Evolutionary conservation across 1,139 yeast genomes (phyloP).

Genomic region (Magnusiomyces magnusii): DNA sequence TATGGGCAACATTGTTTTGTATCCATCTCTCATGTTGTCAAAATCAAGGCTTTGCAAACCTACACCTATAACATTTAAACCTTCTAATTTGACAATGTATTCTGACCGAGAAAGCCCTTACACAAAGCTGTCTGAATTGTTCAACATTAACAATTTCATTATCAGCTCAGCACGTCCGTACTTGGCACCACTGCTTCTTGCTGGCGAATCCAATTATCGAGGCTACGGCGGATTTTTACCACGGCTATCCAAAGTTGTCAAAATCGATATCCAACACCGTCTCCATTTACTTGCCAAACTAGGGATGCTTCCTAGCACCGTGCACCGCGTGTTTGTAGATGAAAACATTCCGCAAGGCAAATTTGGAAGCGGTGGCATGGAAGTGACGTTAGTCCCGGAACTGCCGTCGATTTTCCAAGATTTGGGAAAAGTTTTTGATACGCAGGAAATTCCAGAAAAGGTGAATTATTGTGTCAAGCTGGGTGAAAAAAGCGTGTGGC

Average conservation of each 20-base stretch:
- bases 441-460: slow-evolving; percentile 47
- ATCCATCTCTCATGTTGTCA: slow-evolving; percentile 18
- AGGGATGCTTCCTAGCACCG: slow-evolving; percentile 63
- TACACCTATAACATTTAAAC: slow-evolving; percentile 36
- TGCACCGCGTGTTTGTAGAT: slow-evolving; percentile 76
- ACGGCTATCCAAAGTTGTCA: slow-evolving; percentile 39
- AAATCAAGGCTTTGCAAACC: slow-evolving; percentile 11
- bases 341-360: slow-evolving; percentile 57
- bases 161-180: slow-evolving; percentile 91
- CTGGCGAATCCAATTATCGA: slow-evolving; percentile 70
- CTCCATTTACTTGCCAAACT: slow-evolving; percentile 70
- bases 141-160: slow-evolving; percentile 87
- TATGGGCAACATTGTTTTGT: slow-evolving; percentile 29
- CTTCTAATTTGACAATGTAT: slow-evolving; percentile 39
- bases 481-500: slow-evolving; percentile 95
- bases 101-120: slow-evolving; percentile 57
- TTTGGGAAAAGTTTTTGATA: slow-evolving; percentile 65
- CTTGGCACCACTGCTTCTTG: slow-evolving; percentile 69
- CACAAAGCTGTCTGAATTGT: slow-evolving; percentile 79
- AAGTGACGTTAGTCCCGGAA: slow-evolving; percentile 88
- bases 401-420: slow-evolving; percentile 59
- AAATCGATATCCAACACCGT: slow-evolving; percentile 75
- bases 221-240: slow-evolving; percentile 43
- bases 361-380: slow-evolving; percentile 44
- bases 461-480: slow-evolving; percentile 36